Percentiles rank a stretch among this genome's conserved stretches.
These are phyloP conservation scores for Botrytis sinoallii DNA, from an alignment of 2,329 filamentous ascomycete species.

Conservation along the genomic window DNA sequence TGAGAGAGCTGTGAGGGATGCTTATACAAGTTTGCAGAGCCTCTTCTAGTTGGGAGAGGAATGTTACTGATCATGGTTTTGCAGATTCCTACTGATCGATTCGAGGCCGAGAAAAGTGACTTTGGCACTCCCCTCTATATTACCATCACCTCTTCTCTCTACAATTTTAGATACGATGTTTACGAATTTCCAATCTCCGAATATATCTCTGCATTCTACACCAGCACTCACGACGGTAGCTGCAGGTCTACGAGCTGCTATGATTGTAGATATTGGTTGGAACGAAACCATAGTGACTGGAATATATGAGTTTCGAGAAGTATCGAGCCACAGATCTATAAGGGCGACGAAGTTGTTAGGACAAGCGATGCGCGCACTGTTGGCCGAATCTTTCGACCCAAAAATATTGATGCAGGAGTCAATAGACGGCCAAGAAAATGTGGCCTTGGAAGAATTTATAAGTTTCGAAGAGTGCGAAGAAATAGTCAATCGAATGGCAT, in stretches of 20 bases:
- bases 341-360: conserved; percentile 72
- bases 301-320: conserved; percentile 86
- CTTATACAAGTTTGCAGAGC: conserved; percentile 68
- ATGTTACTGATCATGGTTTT: conserved; percentile 21
- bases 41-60: conserved; percentile 14
- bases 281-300: conserved; percentile 81
- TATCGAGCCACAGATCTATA: conserved; percentile 65
- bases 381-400: conserved; percentile 48
- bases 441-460: conserved; percentile 39
- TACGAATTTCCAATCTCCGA: conserved; percentile 73
- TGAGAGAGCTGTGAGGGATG: conserved; percentile 76
- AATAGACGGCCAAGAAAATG: conserved; percentile 15
- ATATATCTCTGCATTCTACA: conserved; percentile 75
- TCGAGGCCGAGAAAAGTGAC: conserved; percentile 72
- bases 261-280: conserved; percentile 92
- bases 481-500: conserved; percentile 69
- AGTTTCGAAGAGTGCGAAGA: conserved; percentile 82
- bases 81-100: conserved; percentile 64
- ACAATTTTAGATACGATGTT: conserved; percentile 76
- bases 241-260: conserved; percentile 78
- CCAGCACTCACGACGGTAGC: conserved; percentile 72
- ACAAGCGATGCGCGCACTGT: conserved; percentile 63
- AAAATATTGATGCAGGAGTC: conserved; percentile 30
- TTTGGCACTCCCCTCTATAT: conserved; percentile 71
- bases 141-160: conserved; percentile 76